Base-by-base conservation (phyloP, 2,329 filamentous ascomycete species). In the Fonsecaea pugnacius region DNA sequence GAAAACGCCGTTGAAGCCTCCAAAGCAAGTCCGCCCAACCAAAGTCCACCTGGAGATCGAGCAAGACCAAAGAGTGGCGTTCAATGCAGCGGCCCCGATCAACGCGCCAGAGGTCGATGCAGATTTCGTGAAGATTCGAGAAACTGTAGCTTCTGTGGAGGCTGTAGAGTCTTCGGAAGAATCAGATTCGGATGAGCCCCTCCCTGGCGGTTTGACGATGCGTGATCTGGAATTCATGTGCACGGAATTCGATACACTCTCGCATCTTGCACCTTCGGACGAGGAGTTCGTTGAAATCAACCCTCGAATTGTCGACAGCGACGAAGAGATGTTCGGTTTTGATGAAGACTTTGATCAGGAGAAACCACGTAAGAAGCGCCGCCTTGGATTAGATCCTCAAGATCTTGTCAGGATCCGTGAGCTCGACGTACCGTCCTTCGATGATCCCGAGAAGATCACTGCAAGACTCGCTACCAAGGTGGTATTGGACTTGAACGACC, bases 21-120 rank as follows among this genome's bases (percentile, higher is more conserved):
- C 92, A 0, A 95, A 93, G 76, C 83, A 91, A 16, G 83, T 98
- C 3, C 85, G 92, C 4, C 92, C 92, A 0, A 93, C 90, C 21
- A 99, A 99, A 77, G 84, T 96, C 62, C 92, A 87, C 66, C 83
- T 99, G 14, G 95, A 99, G 66, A 81, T 98, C 36, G 90, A 91
- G 2, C 84, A 86, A 53, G 95, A 98, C 71, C 91, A 96, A 70
- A 91, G 96, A 75, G 92, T 92, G 71, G 83, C 85, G 30, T 99
- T 98, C 75, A 87, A 88, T 62, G 86, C 94, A n/a, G 83, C 87
- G 14, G 60, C 60, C 2, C 58, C 64, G 21, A 51, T 62, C 16
- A 35, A 60, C 30, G 32, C 54, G 10, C 58, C 62, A 10, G 70
- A 67, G 32, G 16, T 40, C 6, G 59, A 40, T 10, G 18, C 59